Evolutionary conservation across 441 rosid genomes (phyloP).

Genomic region (Erodium texanum): DNA sequence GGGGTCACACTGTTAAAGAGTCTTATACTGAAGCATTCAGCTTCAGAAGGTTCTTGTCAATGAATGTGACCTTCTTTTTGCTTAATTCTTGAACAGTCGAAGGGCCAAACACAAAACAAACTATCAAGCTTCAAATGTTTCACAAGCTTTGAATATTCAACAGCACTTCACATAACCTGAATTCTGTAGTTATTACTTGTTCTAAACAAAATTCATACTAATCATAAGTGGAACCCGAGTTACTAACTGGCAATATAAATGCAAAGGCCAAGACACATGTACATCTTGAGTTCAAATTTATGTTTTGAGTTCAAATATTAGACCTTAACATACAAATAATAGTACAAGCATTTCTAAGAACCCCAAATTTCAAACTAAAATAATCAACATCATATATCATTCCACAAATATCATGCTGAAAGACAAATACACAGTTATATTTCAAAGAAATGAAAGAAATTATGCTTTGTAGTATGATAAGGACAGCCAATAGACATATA

Average conservation of each 20-base stretch:
- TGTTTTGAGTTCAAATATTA: background rate
- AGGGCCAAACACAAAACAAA: too few relatives aligned
- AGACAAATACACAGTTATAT: background rate
- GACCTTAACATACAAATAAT: background rate
- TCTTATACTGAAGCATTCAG: too few relatives aligned
- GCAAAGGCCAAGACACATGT: background rate
- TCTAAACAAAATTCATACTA: background rate
- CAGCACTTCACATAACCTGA: background rate
- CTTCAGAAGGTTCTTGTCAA: too few relatives aligned
- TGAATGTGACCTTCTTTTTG: too few relatives aligned
- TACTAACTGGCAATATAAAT: too few relatives aligned
- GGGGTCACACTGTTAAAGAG: background rate
- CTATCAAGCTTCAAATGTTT: too few relatives aligned
- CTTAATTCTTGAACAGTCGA: too few relatives aligned
- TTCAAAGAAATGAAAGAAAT: too few relatives aligned
- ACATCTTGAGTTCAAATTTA: background rate
- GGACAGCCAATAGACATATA: background rate
- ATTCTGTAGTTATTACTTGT: background rate
- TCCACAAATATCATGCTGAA: background rate
- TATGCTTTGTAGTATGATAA: background rate
- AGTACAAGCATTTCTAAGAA: background rate
- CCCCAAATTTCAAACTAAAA: too few relatives aligned
- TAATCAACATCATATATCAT: background rate
- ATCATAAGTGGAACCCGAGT: too few relatives aligned
- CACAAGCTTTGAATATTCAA: too few relatives aligned